Evolutionary conservation across 805 yeast species (phyloP).

Genomic region (Metschnikowia drakensbergensis): DNA sequence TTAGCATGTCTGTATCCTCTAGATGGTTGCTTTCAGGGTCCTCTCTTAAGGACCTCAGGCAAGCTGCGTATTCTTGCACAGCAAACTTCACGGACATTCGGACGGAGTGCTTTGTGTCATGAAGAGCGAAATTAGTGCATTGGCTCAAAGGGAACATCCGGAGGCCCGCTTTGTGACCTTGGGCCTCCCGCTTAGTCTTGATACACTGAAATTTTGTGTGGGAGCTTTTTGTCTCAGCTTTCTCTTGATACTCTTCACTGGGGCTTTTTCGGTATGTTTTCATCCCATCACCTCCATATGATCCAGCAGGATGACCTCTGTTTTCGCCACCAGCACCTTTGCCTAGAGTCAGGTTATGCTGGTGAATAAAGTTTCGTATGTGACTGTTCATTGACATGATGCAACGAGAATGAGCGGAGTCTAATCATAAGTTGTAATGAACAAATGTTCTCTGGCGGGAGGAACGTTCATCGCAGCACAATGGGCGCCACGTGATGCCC

Average conservation of each 20-base stretch:
- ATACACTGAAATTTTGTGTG: neutral
- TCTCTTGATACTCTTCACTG: neutral
- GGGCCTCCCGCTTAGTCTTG: slow-evolving; percentile 1
- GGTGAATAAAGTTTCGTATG: slow-evolving; percentile 12
- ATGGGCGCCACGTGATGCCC: slow-evolving; percentile 1
- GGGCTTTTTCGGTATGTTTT: slow-evolving; percentile 1
- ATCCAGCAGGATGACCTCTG: neutral
- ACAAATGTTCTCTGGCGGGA: neutral
- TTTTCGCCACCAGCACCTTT: neutral
- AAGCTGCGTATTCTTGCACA: slow-evolving; percentile 3
- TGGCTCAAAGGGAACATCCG: slow-evolving; percentile 12
- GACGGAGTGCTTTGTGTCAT: slow-evolving; percentile 10
- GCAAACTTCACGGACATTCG: slow-evolving; percentile 8
- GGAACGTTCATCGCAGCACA: slow-evolving; percentile 4
- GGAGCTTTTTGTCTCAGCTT: neutral
- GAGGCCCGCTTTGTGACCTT: neutral
- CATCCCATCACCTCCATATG: slow-evolving; percentile 1
- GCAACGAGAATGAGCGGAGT: neutral
- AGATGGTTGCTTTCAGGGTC: neutral
- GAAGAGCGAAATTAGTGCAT: slow-evolving; percentile 10
- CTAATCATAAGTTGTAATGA: slow-evolving; percentile 2
- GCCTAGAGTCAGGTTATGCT: slow-evolving; percentile 5
- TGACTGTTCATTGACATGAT: slow-evolving; percentile 12
- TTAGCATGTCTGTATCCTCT: neutral
- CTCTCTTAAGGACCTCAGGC: neutral